These are phyloP conservation scores for Kluyveromyces marxianus DNA, from an alignment of 1,139 yeast species.

Conservation along the genomic window DNA sequence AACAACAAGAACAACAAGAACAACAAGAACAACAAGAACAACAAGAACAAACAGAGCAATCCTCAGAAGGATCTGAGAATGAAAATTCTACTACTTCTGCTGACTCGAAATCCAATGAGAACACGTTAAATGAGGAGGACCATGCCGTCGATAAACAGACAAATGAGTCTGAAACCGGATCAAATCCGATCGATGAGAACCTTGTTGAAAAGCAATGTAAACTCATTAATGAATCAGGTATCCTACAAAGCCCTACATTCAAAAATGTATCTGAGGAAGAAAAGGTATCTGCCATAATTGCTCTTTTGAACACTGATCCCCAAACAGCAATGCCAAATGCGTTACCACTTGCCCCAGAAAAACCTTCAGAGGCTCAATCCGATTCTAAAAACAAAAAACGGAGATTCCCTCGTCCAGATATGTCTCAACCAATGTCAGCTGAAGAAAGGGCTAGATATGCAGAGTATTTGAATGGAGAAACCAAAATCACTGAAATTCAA, in stretches of 20 bases:
- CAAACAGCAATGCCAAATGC: constrained; percentile 19
- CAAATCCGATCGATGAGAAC: constrained; percentile 19
- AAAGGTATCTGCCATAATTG: constrained; percentile 32
- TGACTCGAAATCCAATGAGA: neutral
- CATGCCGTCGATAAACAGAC: neutral
- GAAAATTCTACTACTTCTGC: neutral
- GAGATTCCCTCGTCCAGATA: constrained; percentile 42
- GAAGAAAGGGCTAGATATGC: constrained; percentile 47
- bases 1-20: too few relatives aligned
- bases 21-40: too few relatives aligned
- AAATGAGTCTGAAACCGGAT: constrained; percentile 4
- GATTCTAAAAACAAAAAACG: constrained; percentile 16
- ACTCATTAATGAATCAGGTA: constrained; percentile 23
- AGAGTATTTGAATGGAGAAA: constrained; percentile 40
- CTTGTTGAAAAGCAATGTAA: constrained; percentile 26
- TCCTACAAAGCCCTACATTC: constrained; percentile 35
- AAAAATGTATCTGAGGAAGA: constrained; percentile 32
- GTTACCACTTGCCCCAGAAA: constrained; percentile 7
- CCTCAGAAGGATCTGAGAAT: neutral
- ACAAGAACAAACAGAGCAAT: too few relatives aligned
- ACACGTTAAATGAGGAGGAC: neutral
- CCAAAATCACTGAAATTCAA: constrained; percentile 43
- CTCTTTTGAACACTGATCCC: constrained; percentile 23
- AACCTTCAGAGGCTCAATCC: constrained; percentile 28
- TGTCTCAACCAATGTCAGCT: constrained; percentile 46